These are phyloP conservation scores for Phytophthora vignae DNA, from an alignment of 352 stramenopile genomes.

Conservation along the genomic window DNA sequence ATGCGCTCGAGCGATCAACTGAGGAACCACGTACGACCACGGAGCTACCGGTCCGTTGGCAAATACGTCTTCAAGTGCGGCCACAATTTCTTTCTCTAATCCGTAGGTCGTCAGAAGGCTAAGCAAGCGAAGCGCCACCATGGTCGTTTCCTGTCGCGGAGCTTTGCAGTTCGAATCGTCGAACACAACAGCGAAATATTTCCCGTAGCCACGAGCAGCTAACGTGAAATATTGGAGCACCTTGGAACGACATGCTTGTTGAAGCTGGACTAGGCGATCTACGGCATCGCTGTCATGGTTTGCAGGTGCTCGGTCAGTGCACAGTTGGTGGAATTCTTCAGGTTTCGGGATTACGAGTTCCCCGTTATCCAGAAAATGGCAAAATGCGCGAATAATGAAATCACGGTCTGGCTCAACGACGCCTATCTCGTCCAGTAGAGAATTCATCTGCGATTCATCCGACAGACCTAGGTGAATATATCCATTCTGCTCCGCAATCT, in stretches of 20 bases:
- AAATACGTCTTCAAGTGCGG: conserved; percentile 56
- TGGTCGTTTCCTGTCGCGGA: conserved; percentile 47
- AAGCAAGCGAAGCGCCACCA: conserved; percentile 70
- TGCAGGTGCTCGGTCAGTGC: conserved; percentile 23
- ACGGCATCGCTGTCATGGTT: conserved; percentile 22
- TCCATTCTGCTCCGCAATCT: conserved; percentile 55
- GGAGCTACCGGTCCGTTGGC: conserved; percentile 55
- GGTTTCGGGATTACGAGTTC: conserved; percentile 45
- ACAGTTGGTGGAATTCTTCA: conserved; percentile 49
- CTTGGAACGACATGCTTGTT: conserved; percentile 42
- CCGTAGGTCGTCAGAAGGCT: conserved; percentile 73
- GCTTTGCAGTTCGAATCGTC: conserved; percentile 6
- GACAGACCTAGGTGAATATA: conserved; percentile 53
- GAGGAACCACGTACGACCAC: conserved; percentile 76
- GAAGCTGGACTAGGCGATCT: conserved; percentile 44
- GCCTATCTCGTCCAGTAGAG: conserved; percentile 52
- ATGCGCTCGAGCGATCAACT: conserved; percentile 71
- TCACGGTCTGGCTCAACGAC: conserved; percentile 41
- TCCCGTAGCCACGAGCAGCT: conserved; percentile 54
- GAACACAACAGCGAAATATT: conserved; percentile 37
- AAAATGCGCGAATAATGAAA: conserved; percentile 50
- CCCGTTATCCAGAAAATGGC: conserved; percentile 62
- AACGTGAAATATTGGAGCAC: conserved; percentile 48
- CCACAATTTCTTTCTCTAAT: conserved; percentile 49
- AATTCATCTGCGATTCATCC: conserved; percentile 52